These are phyloP conservation scores for Fusarium aywerte DNA, from an alignment of 2,329 filamentous ascomycete genomes.

Conservation along the genomic window DNA sequence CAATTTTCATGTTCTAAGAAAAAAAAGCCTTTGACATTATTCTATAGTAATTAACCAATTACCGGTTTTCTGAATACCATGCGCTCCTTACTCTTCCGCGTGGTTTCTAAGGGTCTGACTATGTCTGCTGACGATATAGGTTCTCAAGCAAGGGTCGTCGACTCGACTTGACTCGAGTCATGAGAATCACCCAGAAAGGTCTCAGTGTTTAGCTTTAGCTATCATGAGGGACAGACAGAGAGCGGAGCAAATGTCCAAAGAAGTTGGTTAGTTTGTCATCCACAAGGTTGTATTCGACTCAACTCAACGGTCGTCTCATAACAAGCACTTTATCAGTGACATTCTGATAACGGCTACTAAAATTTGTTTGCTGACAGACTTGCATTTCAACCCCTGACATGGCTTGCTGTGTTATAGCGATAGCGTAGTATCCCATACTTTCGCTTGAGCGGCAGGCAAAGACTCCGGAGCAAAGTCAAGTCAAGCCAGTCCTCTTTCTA, in stretches of 20 bases:
- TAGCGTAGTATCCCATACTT: slow-evolving; percentile 26
- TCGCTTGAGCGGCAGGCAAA: slow-evolving; percentile 34
- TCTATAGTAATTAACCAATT: not conserved
- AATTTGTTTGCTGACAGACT: slow-evolving; percentile 17
- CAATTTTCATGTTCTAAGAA: no score
- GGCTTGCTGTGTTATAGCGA: slow-evolving; percentile 14
- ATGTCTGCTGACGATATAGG: slow-evolving; percentile 28
- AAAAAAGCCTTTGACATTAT: not conserved
- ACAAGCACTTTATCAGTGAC: slow-evolving; percentile 20
- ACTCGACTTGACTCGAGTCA: slow-evolving; percentile 17
- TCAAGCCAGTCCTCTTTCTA: not conserved
- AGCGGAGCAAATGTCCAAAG: not conserved
- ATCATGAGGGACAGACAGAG: not conserved
- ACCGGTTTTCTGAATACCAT: slow-evolving; percentile 14
- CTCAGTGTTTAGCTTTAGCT: not conserved
- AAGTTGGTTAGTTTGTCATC: not conserved
- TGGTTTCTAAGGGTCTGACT: slow-evolving; percentile 21
- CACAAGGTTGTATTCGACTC: not conserved
- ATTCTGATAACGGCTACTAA: slow-evolving; percentile 27
- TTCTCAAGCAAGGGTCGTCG: not conserved
- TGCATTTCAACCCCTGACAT: slow-evolving; percentile 31
- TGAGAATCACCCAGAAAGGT: slow-evolving; percentile 23
- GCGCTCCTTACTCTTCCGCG: slow-evolving; percentile 13
- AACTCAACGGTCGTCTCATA: slow-evolving; percentile 10
- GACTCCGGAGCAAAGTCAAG: not conserved